Evolutionary conservation across 208 protist species (phyloP), one percentile per base, ranked within the genome.

Genomic region (Acanthamoeba lenticulata): DNA sequence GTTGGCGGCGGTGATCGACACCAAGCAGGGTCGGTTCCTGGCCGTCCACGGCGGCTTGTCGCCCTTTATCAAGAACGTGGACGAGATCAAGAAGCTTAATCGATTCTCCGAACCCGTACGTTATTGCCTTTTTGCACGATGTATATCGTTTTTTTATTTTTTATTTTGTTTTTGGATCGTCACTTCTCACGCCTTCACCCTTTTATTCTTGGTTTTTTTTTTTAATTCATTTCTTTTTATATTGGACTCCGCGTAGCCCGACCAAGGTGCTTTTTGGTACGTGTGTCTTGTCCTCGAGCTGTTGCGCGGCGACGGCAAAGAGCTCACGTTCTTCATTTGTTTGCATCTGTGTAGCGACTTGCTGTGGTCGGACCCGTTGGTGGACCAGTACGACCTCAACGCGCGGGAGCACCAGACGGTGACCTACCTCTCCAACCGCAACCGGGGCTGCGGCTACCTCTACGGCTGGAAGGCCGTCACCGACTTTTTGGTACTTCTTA

Each of bases 31-130:
- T n/a, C 95, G 96, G 38, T 96, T 95, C 6, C 99, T 99, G 83
- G 93, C 98, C 89, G 97, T 99, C n/a, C 98, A 99, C 95, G 98
- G 98, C 24, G 98, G 96, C 32, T 60, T 97, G 7, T 96, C 94
- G 2, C 96, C 96, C 32, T 55, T 96, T 27, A 77, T 97, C 34
- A 79, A 92, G 34, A 96, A 83, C 36, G 92, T 98, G 27, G 79
- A 95, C 0, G 98, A 98, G 88, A 98, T 99, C 94, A 97, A 97
- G 72, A 95, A 96, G 1, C 97, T 99, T 72, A 96, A 99, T 91
- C 98, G 98, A 24, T 99, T 99, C 95, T 94, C 98, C n/a, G 98
- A 99, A 93, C 96, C 98, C 24, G 72, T 83, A 83, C 72, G 34
- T 72, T 6, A 21, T 7, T 72, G 11, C 34, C 5, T 1, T 72